These are phyloP conservation scores for Citrus medica DNA, from an alignment of 345 rosid genomes.

Conservation along the genomic window DNA sequence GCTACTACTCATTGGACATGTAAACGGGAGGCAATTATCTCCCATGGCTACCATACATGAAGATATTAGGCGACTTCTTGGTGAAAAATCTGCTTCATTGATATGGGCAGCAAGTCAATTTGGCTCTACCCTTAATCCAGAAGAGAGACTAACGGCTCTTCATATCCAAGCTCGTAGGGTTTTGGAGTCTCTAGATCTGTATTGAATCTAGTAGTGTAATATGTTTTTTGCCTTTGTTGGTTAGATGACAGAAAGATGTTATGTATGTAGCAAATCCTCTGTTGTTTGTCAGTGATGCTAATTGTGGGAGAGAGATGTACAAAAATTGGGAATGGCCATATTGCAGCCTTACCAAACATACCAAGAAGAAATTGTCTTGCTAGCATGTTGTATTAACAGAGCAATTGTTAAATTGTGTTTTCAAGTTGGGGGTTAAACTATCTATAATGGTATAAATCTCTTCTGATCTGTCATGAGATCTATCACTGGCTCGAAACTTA, in stretches of 20 bases:
- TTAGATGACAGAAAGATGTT: neutral
- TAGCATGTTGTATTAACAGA: neutral
- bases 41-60: slow-evolving; percentile 85
- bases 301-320: neutral
- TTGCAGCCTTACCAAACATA: neutral
- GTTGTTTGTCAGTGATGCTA: neutral
- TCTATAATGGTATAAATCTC: slow-evolving; percentile 45
- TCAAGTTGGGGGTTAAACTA: slow-evolving; percentile 39
- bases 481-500: slow-evolving; percentile 45
- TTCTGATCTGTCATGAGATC: slow-evolving; percentile 35
- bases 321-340: neutral
- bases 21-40: slow-evolving; percentile 73
- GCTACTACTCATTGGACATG: slow-evolving; percentile 83
- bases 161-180: slow-evolving; percentile 94
- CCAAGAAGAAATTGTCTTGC: neutral
- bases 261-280: neutral
- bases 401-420: slow-evolving; percentile 9
- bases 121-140: slow-evolving; percentile 82
- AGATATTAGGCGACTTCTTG: slow-evolving; percentile 79
- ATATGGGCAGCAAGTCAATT: slow-evolving; percentile 99
- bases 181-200: slow-evolving; percentile 82
- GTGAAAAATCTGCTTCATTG: slow-evolving; percentile 90
- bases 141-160: slow-evolving; percentile 75
- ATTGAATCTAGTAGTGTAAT: slow-evolving; percentile 22
- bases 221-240: neutral